Conservation (phyloP, 352 stramenopile species). For the Pythium oligandrum region DNA sequence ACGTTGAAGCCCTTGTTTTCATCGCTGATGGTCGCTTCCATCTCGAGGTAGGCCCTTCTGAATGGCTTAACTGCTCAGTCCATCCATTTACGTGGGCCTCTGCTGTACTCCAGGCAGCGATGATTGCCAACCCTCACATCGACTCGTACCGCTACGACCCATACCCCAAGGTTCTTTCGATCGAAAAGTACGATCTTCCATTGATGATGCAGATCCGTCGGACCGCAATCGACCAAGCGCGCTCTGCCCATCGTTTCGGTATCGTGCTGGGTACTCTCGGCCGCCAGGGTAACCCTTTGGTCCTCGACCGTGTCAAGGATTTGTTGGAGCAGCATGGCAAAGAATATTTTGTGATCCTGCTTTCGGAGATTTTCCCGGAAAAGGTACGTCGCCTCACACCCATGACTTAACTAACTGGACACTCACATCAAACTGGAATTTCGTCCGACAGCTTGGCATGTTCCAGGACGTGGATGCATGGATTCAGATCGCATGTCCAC, state of each 20-base stretch:
- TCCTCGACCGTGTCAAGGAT: constrained; percentile 92
- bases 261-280: constrained; percentile 99
- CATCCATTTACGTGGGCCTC: background rate
- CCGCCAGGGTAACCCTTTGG: constrained; percentile 95
- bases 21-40: constrained; percentile 99
- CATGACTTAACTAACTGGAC: background rate
- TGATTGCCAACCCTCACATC: constrained; percentile 98
- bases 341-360: constrained; percentile 92
- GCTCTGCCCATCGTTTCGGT: constrained; percentile 89
- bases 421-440: background rate
- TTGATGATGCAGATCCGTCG: constrained; percentile 94
- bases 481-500: constrained; percentile 98
- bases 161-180: constrained; percentile 97
- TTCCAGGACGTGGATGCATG: constrained; percentile 93
- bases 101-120: constrained; percentile 75
- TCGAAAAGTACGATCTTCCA: constrained; percentile 95
- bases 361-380: constrained; percentile 97
- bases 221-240: constrained; percentile 70
- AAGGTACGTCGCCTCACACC: constrained; percentile 29
- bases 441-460: constrained; percentile 57
- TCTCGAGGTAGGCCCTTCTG: constrained; percentile 84
- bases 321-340: constrained; percentile 87
- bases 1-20: constrained; percentile 95
- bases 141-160: constrained; percentile 98
- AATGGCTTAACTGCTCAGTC: background rate